Percentiles rank a stretch among this genome's conserved stretches.
Conservation (phyloP, 805 yeast genomes). For the Ogataea nonfermentans region DNA sequence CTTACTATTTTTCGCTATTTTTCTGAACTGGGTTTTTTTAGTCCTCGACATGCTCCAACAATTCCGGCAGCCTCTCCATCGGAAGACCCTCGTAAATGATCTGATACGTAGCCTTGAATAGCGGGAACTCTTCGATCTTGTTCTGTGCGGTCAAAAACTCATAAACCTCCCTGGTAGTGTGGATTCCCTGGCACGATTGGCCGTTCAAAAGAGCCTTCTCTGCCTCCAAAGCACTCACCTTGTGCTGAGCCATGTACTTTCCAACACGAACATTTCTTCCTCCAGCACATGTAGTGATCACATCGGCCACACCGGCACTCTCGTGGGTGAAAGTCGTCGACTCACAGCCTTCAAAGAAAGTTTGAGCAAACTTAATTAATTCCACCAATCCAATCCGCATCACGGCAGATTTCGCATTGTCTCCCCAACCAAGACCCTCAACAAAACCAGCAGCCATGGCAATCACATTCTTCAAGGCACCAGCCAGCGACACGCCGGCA, state of each 20-base stretch:
- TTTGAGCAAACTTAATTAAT: constrained; percentile 79
- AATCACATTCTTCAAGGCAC: constrained; percentile 94
- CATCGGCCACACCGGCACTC: constrained; percentile 96
- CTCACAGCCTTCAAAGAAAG: constrained; percentile 72
- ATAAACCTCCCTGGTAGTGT: constrained; percentile 88
- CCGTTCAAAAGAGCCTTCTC: constrained; percentile 89
- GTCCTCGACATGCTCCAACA: constrained; percentile 51
- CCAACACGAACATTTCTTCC: constrained; percentile 96
- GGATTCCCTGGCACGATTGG: constrained; percentile 94
- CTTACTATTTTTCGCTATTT: neutral
- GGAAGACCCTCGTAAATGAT: constrained; percentile 74
- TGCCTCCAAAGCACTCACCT: constrained; percentile 73
- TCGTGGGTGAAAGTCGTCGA: constrained; percentile 87
- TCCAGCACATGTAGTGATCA: constrained; percentile 96
- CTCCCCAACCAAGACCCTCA: constrained; percentile 98
- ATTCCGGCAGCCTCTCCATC: constrained; percentile 71
- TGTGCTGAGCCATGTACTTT: constrained; percentile 75
- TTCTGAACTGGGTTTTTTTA: constrained; percentile 9
- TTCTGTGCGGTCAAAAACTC: constrained; percentile 62
- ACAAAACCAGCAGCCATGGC: constrained; percentile 97
- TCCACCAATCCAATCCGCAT: constrained; percentile 95
- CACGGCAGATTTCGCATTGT: constrained; percentile 95
- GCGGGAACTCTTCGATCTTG: constrained; percentile 71
- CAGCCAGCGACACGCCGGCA: constrained; percentile 94
- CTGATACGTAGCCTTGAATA: constrained; percentile 75